Percentiles rank a stretch among this genome's conserved stretches.
Evolutionary conservation across 2,329 filamentous ascomycete genomes (phyloP).

Genomic region (Dactylellina parvicollis): DNA sequence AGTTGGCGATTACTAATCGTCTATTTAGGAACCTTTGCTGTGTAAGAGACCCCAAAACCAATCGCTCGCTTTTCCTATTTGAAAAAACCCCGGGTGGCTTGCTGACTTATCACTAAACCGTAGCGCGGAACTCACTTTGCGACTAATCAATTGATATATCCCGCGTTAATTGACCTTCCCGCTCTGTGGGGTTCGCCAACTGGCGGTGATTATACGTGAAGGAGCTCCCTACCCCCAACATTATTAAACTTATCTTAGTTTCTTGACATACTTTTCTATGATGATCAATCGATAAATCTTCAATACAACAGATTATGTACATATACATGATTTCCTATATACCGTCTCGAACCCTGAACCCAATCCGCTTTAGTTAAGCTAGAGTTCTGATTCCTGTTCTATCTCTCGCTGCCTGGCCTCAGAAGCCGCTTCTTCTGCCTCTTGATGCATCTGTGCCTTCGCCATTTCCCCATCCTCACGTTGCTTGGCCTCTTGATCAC

Average conservation of each 20-base stretch:
- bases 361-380: conserved; percentile 15
- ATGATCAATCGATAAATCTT: not conserved
- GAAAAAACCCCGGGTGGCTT: conserved; percentile 17
- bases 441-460: conserved; percentile 20
- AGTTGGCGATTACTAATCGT: conserved; percentile 43
- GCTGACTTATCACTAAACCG: conserved; percentile 37
- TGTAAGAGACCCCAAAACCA: conserved; percentile 29
- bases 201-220: not conserved
- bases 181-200: conserved; percentile 39
- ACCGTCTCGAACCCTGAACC: not conserved
- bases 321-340: conserved; percentile 29
- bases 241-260: conserved; percentile 6
- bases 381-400: conserved; percentile 27
- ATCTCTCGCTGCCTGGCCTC: conserved; percentile 42
- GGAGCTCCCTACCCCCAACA: conserved; percentile 17
- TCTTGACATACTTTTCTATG: not conserved
- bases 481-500: conserved; percentile 12
- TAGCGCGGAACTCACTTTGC: conserved; percentile 53
- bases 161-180: conserved; percentile 33
- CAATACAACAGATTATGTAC: conserved; percentile 38
- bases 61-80: not conserved
- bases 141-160: conserved; percentile 50
- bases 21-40: conserved; percentile 49
- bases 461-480: conserved; percentile 19
- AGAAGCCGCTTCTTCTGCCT: conserved; percentile 41